These are phyloP conservation scores for Cunninghamia lanceolata DNA, from an alignment of 75 land plant genomes.

Conservation along the genomic window DNA sequence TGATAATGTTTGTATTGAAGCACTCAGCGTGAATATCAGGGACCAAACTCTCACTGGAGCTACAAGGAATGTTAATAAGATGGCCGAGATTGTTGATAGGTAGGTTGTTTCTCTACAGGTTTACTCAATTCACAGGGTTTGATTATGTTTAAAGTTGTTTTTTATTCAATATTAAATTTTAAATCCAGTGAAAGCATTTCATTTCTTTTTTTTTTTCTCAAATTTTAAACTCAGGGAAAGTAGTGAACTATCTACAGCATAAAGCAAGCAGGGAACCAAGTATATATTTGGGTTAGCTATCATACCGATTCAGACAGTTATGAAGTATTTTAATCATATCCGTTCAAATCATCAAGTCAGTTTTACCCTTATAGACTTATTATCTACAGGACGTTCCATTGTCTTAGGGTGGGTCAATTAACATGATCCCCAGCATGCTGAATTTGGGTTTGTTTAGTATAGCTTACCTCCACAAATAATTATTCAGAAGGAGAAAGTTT, in stretches of 20 bases:
- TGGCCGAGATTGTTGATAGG: conserved; percentile 83
- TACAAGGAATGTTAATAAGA: conserved; percentile 72
- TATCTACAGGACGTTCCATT: background rate
- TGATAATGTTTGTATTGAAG: conserved; percentile 99
- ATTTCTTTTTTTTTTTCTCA: background rate
- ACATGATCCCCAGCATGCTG: background rate
- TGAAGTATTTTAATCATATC: background rate
- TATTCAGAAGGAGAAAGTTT: background rate
- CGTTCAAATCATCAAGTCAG: background rate
- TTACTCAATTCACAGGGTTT: background rate
- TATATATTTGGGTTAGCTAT: background rate
- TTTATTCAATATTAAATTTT: background rate
- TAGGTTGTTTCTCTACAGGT: conserved; percentile 19
- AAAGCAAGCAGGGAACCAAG: background rate
- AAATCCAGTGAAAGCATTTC: background rate
- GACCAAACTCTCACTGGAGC: conserved; percentile 94
- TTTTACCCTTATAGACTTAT: background rate
- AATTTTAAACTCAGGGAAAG: background rate
- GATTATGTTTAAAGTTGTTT: background rate
- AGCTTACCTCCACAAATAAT: background rate
- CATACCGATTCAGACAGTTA: background rate
- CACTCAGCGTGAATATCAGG: conserved; percentile 92
- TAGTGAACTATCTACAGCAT: too few species aligned
- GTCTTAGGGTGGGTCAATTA: background rate
- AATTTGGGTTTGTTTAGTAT: background rate